Evolutionary conservation across 208 protist genomes (phyloP), one percentile per base, ranked within the genome.

Genomic region (Sergeia podlipaevii): DNA sequence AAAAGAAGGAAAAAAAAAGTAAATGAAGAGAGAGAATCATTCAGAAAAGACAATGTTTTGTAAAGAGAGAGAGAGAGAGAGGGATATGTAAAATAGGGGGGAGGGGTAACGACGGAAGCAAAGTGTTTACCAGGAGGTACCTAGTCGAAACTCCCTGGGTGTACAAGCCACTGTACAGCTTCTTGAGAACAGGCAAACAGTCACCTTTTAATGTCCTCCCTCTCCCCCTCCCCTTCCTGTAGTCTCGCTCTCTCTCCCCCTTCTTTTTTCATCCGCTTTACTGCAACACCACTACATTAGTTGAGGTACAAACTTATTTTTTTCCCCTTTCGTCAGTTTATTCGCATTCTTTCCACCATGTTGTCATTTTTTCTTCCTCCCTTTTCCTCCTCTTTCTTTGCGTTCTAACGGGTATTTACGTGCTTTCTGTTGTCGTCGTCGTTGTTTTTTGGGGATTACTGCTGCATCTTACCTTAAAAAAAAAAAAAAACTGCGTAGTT

Each of bases 341-440:
- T 62, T 48, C 47, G 15, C 57, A 41, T 63, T 51, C 1, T 55
- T 48, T 28, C 8, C 36, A 23, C 7, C 11, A 8, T 10, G 21
- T 10, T 37, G 10, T 30, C 18, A 2, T 36, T 18, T 41, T 70
- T 46, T 51, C 4, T 47, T 65, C 36, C 51, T 56, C 41, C 2
- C 1, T 46, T 62, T 44, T 53, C n/a, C n/a, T n/a, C n/a, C n/a
- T n/a, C n/a, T n/a, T n/a, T 45, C 45, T 47, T 59, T 64, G 33
- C 24, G 33, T 18, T 8, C 15, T 64, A 4, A 45, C 20, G 33
- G 37, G 5, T 38, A 45, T 61, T 29, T 55, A 61, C 17, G 57
- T 57, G 32, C 11, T 57, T 23, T 65, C 51, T 64, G 29, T 64
- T 57, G 4, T n/a, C 28, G 8, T 32, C 5, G 45, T 44, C 44